phyloP scores from a whole-genome alignment of 495 filamentous ascomycete genomes.

The Lasiosphaeris hirsuta region DNA sequence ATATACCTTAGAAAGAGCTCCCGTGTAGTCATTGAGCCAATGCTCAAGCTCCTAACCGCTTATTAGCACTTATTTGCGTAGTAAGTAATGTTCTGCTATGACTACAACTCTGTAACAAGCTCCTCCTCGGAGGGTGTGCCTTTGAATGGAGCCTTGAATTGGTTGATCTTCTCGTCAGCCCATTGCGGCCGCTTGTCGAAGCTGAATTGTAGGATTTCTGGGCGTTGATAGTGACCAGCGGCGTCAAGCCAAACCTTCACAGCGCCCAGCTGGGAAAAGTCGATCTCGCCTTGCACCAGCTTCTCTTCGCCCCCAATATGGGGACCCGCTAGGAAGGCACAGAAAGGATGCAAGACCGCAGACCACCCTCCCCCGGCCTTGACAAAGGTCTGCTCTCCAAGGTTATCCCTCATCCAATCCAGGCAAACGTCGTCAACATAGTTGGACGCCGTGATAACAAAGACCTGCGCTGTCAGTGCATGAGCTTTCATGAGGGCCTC shows the following conservation, averaged over 20 bases:
- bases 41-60: no score
- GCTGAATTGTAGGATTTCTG: conserved; percentile 35
- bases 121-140: no score
- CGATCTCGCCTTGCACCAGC: conserved; percentile 37
- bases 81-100: no score
- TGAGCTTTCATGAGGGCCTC: conserved; percentile 45
- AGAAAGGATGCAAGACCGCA: conserved; percentile 37
- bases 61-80: no score
- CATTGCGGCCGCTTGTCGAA: conserved; percentile 31
- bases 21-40: no score
- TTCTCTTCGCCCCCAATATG: conserved; percentile 32
- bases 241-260: conserved; percentile 43
- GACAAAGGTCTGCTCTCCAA: conserved; percentile 40
- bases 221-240: conserved; percentile 39
- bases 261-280: conserved; percentile 32
- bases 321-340: conserved; percentile 33
- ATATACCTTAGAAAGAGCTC: no score
- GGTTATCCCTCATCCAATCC: conserved; percentile 40
- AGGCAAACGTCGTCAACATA: conserved; percentile 41
- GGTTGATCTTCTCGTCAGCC: conserved; percentile 31
- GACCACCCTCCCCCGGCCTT: conserved; percentile 41
- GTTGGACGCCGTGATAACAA: conserved; percentile 36
- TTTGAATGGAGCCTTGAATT: not conserved
- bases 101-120: no score
- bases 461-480: conserved; percentile 41